Percentiles rank a stretch among this genome's conserved stretches.
Conservation (phyloP, 805 yeast species). For the Geotrichum ghanense region DNA sequence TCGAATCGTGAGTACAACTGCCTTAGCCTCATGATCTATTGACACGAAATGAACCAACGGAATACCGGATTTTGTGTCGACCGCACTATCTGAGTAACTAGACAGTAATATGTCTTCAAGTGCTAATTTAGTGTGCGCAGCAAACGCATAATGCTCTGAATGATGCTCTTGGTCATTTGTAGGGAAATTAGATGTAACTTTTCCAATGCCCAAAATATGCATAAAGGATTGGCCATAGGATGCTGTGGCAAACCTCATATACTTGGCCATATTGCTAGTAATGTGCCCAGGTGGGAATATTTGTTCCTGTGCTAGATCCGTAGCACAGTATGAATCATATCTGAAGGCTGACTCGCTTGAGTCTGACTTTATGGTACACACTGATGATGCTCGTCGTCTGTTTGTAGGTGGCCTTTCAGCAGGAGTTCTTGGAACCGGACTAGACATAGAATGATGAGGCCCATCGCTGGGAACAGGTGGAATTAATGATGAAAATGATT, state of each 20-base stretch:
- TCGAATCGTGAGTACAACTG: conserved; percentile 24
- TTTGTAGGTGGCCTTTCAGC: not conserved
- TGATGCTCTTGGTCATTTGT: conserved; percentile 17
- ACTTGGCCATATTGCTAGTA: conserved; percentile 21
- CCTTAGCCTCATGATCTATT: conserved; percentile 22
- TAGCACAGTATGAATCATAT: not conserved
- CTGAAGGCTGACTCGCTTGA: not conserved
- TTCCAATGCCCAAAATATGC: conserved; percentile 21
- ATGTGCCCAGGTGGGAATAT: conserved; percentile 20
- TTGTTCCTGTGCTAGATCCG: conserved; percentile 10
- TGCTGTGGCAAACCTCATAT: conserved; percentile 24
- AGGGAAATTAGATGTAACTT: conserved; percentile 15
- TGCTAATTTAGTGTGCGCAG: conserved; percentile 21
- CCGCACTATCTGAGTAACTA: conserved; percentile 19
- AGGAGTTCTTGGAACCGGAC: not conserved
- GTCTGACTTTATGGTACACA: not conserved
- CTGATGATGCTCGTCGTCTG: not conserved
- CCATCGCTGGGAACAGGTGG: conserved; percentile 1
- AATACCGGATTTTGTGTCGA: conserved; percentile 19
- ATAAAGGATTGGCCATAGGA: conserved; percentile 26
- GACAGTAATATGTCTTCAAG: conserved; percentile 22
- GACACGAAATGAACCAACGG: conserved; percentile 24
- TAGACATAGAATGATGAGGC: not conserved
- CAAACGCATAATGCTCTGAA: conserved; percentile 24
- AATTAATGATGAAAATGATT: not conserved